phyloP scores from a whole-genome alignment of 371 early-diverging fungal genomes.

The Mucor racemosus region DNA sequence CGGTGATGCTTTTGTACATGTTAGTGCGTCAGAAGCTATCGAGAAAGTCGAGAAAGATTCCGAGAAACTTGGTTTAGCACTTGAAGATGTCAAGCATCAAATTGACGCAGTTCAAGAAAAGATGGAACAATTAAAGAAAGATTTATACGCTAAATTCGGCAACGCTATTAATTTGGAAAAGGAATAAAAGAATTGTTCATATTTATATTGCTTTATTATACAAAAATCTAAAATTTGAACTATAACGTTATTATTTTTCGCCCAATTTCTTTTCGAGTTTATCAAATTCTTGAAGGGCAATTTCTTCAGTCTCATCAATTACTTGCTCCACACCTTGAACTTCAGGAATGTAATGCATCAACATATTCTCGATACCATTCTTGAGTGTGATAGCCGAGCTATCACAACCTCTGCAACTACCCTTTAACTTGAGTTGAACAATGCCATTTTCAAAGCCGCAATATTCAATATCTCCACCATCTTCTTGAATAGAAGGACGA shows the following conservation, averaged over 20 bases:
- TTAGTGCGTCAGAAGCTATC: conserved; percentile 77
- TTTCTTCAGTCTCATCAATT: conserved; percentile 55
- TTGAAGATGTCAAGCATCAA: conserved; percentile 68
- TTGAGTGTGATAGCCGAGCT: conserved; percentile 89
- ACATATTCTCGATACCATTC: conserved; percentile 98
- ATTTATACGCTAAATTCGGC: conserved; percentile 92
- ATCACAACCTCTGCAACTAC: conserved; percentile 96
- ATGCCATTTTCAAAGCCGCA: conserved; percentile 87
- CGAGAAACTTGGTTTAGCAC: conserved; percentile 58
- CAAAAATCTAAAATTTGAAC: neutral
- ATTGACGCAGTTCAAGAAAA: conserved; percentile 71
- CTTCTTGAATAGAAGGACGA: conserved; percentile 95
- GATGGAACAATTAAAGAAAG: conserved; percentile 86
- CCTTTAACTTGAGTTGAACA: conserved; percentile 90
- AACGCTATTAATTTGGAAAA: conserved; percentile 93
- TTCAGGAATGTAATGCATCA: conserved; percentile 97
- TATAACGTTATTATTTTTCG: conserved; percentile 31
- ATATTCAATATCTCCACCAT: conserved; percentile 98
- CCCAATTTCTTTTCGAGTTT: conserved; percentile 48
- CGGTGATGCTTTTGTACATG: conserved; percentile 87
- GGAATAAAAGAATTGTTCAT: conserved; percentile 44
- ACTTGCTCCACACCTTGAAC: conserved; percentile 93
- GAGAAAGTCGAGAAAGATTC: conserved; percentile 71
- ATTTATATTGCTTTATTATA: neutral
- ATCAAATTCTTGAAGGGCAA: conserved; percentile 57